Conservation (phyloP, 106 monocot genomes). For the Narthecium ossifragum region DNA sequence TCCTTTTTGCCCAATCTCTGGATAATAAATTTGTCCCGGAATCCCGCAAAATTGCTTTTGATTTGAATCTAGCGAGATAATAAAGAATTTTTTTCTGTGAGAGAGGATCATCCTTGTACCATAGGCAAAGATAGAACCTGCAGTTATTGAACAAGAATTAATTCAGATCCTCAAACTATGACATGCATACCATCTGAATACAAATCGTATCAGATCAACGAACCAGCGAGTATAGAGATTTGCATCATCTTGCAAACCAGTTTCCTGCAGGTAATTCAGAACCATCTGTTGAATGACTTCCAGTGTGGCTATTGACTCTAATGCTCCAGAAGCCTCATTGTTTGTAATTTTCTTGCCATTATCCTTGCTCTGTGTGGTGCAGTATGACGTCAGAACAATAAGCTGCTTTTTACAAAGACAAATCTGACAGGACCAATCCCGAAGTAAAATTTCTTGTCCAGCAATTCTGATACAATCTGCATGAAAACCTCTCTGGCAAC, state of each 20-base stretch:
- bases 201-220: constrained; percentile 15
- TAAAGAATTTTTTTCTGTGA: constrained; percentile 56
- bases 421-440: constrained; percentile 84
- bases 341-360: constrained; percentile 23
- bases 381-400: constrained; percentile 46
- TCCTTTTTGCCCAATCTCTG: constrained; percentile 75
- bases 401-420: constrained; percentile 79
- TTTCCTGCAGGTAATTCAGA: constrained; percentile 75
- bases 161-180: neutral
- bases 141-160: constrained; percentile 17
- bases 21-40: constrained; percentile 37
- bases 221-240: constrained; percentile 84
- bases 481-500: constrained; percentile 84
- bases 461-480: constrained; percentile 67
- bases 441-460: constrained; percentile 40
- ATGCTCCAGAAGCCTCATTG: constrained; percentile 14
- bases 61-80: constrained; percentile 74
- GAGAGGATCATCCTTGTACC: constrained; percentile 80
- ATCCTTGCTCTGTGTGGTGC: constrained; percentile 45
- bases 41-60: constrained; percentile 73
- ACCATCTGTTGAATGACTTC: constrained; percentile 89
- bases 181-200: neutral
- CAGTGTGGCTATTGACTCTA: constrained; percentile 16
- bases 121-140: constrained; percentile 91
- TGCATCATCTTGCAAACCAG: constrained; percentile 56